Conservation (phyloP, 148 eudicot species). For the Rhododendron williamsianum region DNA sequence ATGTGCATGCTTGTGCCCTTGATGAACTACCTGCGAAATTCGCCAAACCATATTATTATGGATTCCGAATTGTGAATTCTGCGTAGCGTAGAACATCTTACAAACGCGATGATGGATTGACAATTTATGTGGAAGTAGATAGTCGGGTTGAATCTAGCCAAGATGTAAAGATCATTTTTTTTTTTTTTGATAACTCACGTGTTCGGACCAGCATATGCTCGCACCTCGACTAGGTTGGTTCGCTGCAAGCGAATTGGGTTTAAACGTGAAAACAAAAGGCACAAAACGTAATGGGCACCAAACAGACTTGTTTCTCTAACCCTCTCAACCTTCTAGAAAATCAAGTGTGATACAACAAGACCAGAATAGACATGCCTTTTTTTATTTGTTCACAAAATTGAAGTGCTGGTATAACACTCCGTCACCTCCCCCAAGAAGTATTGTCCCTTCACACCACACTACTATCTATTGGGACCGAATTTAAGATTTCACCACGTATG, state of each 20-base stretch:
- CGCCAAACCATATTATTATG: not conserved
- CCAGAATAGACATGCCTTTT: too few relatives aligned
- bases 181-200: too few relatives aligned
- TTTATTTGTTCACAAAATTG: too few relatives aligned
- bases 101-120: not conserved
- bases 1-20: slow-evolving; percentile 36
- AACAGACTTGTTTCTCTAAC: not conserved
- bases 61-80: not conserved
- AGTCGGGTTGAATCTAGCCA: not conserved
- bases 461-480: too few relatives aligned
- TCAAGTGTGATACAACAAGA: not conserved
- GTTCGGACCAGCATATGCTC: too few relatives aligned
- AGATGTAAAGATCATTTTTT: too few relatives aligned
- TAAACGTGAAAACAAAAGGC: not conserved
- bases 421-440: too few relatives aligned
- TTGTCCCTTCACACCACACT: too few relatives aligned
- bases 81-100: not conserved
- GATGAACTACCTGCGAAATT: slow-evolving; percentile 14
- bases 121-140: not conserved
- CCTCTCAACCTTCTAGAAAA: not conserved
- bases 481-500: too few relatives aligned
- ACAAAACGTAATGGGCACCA: not conserved
- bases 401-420: too few relatives aligned
- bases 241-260: too few relatives aligned
- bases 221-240: too few relatives aligned